phyloP scores from a whole-genome alignment of 2,329 filamentous ascomycete genomes.

The Colletotrichum brevisporum region DNA sequence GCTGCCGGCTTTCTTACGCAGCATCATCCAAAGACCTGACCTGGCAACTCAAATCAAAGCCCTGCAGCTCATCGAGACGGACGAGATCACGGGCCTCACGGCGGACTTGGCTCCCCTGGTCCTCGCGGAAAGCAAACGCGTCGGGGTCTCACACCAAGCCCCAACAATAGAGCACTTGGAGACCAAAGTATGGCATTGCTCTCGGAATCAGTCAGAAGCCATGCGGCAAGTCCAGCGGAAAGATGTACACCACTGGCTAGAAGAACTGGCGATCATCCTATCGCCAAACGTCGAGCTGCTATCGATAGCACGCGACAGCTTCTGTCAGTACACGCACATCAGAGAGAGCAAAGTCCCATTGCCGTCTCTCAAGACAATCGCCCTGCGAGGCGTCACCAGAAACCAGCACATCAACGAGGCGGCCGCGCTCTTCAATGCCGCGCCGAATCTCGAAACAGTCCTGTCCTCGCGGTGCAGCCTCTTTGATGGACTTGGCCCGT shows the following conservation, averaged over 20 bases:
- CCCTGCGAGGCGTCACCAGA: slow-evolving; percentile 6
- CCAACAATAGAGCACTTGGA: slow-evolving; percentile 7
- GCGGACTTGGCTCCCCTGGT: slow-evolving; percentile 7
- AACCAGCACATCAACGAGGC: slow-evolving; percentile 33
- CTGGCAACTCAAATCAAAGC: slow-evolving; percentile 7
- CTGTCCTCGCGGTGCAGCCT: slow-evolving; percentile 16
- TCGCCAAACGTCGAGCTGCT: slow-evolving; percentile 23
- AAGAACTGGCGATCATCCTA: slow-evolving; percentile 26
- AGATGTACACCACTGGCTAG: slow-evolving; percentile 31
- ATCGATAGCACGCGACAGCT: slow-evolving; percentile 24
- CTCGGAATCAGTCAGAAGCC: neutral
- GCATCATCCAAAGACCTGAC: slow-evolving; percentile 20
- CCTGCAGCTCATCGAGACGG: slow-evolving; percentile 26
- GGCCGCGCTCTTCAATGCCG: slow-evolving; percentile 12
- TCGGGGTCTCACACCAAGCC: neutral
- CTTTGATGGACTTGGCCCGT: slow-evolving; percentile 21
- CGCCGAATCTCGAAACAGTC: slow-evolving; percentile 25
- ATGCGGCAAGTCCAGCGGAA: slow-evolving; percentile 12
- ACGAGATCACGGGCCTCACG: slow-evolving; percentile 17
- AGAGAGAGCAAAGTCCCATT: slow-evolving; percentile 13
- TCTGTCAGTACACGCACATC: slow-evolving; percentile 23
- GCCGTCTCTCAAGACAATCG: neutral
- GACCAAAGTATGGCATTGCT: neutral
- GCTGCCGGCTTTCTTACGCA: slow-evolving; percentile 13
- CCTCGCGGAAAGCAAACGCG: neutral